Base-by-base conservation (phyloP, 2,329 filamentous ascomycete species). In the Colletotrichum sojae region DNA sequence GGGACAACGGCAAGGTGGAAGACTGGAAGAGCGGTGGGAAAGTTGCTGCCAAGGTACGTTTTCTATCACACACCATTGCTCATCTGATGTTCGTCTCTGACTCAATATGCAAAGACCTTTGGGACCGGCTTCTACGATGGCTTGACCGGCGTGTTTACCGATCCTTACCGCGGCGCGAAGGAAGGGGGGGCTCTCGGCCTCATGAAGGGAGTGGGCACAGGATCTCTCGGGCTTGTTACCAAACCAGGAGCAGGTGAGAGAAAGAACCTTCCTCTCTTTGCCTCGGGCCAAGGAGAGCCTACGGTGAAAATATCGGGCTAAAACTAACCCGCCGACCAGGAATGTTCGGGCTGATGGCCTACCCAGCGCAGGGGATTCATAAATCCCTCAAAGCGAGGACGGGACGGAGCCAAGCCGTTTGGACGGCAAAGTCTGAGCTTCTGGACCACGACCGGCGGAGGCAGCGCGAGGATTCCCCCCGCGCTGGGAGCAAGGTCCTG, bases 181-280 rank as follows among this genome's bases (percentile, higher is more conserved):
- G 72, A 78, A 5, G 76, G 77, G 3, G 80, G 80, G 0, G 70
- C 74, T 0, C 25, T 74, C 1, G 80, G 81, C 0, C 73, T 79
- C 10, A 71, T 74, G 2, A 79, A 78, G 45, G 78, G 79, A 0
- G 46, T 81, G 0, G 76, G 75, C 1, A 82, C 79, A 60, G 81
- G 80, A 2, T 68, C 73, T 1, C 65, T 73, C 20, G 74, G 75
- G 2, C 40, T 75, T 1, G 15, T 71, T 0, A 71, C 75, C 15
- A 75, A 75, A 55, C 60, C 75, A 4, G 71, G 72, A 27, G 72
- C 75, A n/a, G 75, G 76, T 77, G 71, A 59, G 75, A 18, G 56
- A 27, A 67, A 46, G 6, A 16, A 9, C 9, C 46, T 5, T 56
- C 51, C n/a, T 58, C 46, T 54, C 10, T 4, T 52, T 27, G 58